Conservation (phyloP, 495 filamentous ascomycete species). For the Podospora appendiculata region DNA sequence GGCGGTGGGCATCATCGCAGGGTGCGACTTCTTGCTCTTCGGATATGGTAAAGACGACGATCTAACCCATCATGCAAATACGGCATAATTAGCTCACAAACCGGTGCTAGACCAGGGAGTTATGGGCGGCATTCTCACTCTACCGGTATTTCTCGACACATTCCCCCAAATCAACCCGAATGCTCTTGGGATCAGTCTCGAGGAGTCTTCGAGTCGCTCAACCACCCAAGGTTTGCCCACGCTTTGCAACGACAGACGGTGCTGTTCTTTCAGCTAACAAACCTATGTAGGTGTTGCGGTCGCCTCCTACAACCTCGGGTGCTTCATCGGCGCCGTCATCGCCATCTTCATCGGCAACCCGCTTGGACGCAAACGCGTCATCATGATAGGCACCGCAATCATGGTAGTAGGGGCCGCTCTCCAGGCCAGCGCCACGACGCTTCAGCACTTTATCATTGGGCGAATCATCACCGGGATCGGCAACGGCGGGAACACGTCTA, state of each 20-base stretch:
- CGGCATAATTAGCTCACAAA: conserved; percentile 1
- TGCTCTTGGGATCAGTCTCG: conserved; percentile 14
- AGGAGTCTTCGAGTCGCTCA: conserved; percentile 35
- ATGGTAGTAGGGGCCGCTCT: conserved; percentile 63
- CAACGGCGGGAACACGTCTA: conserved; percentile 46
- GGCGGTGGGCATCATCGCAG: conserved; percentile 60
- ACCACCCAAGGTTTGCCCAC: conserved; percentile 43
- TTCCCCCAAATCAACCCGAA: conserved; percentile 52
- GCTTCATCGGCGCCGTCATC: conserved; percentile 61
- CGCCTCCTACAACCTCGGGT: conserved; percentile 61
- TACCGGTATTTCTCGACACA: conserved; percentile 42
- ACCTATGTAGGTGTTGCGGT: not conserved
- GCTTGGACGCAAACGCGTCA: conserved; percentile 62
- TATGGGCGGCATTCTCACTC: conserved; percentile 52
- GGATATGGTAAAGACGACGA: conserved; percentile 28
- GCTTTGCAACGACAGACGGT: no score
- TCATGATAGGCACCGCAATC: conserved; percentile 62
- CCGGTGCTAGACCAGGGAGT: conserved; percentile 42
- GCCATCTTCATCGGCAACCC: conserved; percentile 65
- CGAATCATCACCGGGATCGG: conserved; percentile 59
- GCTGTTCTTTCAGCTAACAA: no score
- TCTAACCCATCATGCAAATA: not conserved
- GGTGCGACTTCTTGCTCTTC: conserved; percentile 58
- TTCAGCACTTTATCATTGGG: conserved; percentile 59
- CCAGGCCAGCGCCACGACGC: conserved; percentile 50